Evolutionary conservation across 1,139 yeast species (phyloP), one percentile per base, ranked within the genome.

Genomic region (Pichia sp.): DNA sequence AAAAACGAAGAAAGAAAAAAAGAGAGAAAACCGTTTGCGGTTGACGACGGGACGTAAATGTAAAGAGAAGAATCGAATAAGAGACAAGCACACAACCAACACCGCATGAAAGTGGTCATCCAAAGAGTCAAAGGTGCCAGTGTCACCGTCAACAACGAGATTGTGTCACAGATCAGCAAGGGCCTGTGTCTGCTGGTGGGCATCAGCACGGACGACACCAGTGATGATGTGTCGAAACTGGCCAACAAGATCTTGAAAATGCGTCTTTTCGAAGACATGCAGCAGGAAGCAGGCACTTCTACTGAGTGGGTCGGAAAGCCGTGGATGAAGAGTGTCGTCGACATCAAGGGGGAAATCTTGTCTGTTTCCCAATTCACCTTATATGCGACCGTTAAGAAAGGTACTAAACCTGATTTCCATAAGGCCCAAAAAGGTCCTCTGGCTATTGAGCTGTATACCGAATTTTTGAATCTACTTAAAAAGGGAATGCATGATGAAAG

Each of bases 321-420:
- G 46, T 73, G 97, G 97, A 67, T 82, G 60, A 71, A 66, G 54
- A 73, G 72, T 43, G 62, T 73, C 12, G 71, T 70, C 2, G 86
- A 82, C 29, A 68, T 76, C 37, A 59, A 69, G 9, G 87, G 87
- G 8, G 80, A 79, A 57, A 76, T 80, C 45, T 60, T 80, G 12
- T 76, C 82, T 6, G 95, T 90, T 1, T 87, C 96, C 5, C 98
- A 90, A 62, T 90, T 90, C 68, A 90, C 98, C 0, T 71, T 90
- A 37, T 80, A 84, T 62, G 97, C 89, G 0, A 83, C 79, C 30
- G 77, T 92, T 23, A 84, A 80, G 58, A 90, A 90, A 64, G 97
- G 97, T 5, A 77, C 95, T 7, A 90, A 89, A 61, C 97, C 97
- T 0, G 97, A 90, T 60, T 89, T 90, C 65, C 97, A 90, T 62